A percentile compares a stretch with the other conserved stretches of the same genome.
Evolutionary conservation across 805 yeast species (phyloP).

Genomic region (Kuraishia floccosa): DNA sequence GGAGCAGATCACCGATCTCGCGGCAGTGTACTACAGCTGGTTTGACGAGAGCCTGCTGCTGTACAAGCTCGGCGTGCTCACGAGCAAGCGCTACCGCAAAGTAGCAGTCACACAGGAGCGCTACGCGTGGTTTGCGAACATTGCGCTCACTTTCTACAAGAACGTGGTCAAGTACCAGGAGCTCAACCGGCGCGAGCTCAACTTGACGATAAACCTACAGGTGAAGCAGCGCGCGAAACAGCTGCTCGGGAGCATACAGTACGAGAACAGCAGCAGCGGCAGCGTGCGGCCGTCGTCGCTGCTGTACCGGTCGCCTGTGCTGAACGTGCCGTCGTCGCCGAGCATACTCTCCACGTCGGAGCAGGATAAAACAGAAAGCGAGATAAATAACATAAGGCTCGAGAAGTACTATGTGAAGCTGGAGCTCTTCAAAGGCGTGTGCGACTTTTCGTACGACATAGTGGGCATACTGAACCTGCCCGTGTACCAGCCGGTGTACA

Average conservation of each 20-base stretch:
- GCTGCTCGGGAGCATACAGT: conserved; percentile 7
- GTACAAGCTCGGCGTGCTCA: conserved; percentile 38
- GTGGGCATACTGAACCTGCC: conserved; percentile 31
- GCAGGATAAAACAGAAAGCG: conserved; percentile 6
- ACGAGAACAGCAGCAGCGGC: neutral
- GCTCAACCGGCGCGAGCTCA: conserved; percentile 37
- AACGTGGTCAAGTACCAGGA: conserved; percentile 30
- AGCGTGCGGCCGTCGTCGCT: conserved; percentile 2
- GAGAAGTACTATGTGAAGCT: conserved; percentile 23
- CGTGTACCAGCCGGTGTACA: conserved; percentile 14
- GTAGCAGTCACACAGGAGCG: conserved; percentile 47
- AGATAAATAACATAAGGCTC: conserved; percentile 20
- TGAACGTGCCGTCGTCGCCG: neutral
- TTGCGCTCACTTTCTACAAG: conserved; percentile 43
- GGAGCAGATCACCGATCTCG: conserved; percentile 30
- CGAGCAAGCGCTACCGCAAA: conserved; percentile 21
- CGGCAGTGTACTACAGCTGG: conserved; percentile 50
- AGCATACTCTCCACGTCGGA: conserved; percentile 1
- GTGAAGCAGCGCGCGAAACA: conserved; percentile 42
- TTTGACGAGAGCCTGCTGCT: conserved; percentile 53
- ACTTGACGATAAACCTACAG: conserved; percentile 44
- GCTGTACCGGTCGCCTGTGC: neutral
- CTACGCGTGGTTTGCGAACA: conserved; percentile 59
- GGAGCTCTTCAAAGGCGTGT: conserved; percentile 28
- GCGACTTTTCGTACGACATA: conserved; percentile 37